A percentile compares a stretch with the other conserved stretches of the same genome.
Evolutionary conservation across 2,329 filamentous ascomycete genomes (phyloP).

Genomic region (Geosmithia putterillii): DNA sequence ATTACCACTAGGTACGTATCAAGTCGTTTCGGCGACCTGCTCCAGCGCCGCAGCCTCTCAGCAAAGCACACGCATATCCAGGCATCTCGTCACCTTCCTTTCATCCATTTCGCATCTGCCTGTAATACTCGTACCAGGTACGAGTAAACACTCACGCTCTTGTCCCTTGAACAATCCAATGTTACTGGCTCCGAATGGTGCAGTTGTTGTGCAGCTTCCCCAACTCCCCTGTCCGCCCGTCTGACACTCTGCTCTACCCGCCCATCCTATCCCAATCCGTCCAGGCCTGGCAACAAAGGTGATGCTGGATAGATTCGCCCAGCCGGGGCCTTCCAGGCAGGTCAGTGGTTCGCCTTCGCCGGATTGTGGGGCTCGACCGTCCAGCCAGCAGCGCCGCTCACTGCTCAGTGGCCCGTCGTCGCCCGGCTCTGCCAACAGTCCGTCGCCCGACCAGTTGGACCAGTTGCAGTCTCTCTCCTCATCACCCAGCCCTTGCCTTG

Average conservation of each 20-base stretch:
- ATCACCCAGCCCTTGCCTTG: neutral
- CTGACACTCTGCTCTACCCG: neutral
- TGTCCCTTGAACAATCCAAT: neutral
- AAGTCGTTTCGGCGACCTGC: no score
- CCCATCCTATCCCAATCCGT: neutral
- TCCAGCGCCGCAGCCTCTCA: no score
- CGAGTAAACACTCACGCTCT: no score
- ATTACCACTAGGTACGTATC: neutral
- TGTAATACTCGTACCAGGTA: no score
- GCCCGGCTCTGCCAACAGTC: no score
- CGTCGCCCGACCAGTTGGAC: no score
- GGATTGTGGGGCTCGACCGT: neutral
- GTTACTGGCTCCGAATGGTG: neutral
- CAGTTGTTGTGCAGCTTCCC: neutral
- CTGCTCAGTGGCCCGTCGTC: no score
- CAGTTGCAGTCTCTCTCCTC: neutral
- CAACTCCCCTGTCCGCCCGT: no score
- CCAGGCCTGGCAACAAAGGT: neutral
- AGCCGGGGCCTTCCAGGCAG: neutral
- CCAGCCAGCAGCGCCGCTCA: neutral
- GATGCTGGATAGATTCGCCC: neutral
- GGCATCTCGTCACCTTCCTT: no score
- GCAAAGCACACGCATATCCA: no score
- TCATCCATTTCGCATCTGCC: neutral
- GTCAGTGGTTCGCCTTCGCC: neutral